Evolutionary conservation across 352 stramenopile species (phyloP).

Genomic region (Pythium phragmiticola): DNA sequence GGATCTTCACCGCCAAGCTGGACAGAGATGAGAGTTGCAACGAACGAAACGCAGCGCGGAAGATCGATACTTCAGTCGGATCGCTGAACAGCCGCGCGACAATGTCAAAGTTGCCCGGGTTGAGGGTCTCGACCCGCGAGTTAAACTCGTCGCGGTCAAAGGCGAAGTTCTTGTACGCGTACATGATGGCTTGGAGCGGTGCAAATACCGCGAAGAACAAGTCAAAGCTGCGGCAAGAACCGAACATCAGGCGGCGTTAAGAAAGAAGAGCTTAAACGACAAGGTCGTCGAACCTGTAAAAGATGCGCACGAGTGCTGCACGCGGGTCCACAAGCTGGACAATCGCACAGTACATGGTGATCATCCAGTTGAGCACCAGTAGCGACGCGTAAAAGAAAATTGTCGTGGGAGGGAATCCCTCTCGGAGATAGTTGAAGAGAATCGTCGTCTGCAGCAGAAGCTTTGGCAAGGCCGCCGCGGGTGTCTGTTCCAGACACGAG

Average conservation of each 20-base stretch:
- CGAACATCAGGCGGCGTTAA: too few species aligned
- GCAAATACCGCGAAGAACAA: slow-evolving; percentile 65
- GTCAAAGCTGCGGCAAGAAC: slow-evolving; percentile 36
- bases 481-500: slow-evolving; percentile 25
- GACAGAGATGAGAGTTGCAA: slow-evolving; percentile 37
- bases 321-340: slow-evolving; percentile 4
- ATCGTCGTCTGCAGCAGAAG: slow-evolving; percentile 48
- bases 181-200: slow-evolving; percentile 40
- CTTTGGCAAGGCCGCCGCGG: slow-evolving; percentile 44
- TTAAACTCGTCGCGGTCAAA: slow-evolving; percentile 40
- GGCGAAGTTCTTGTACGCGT: slow-evolving; percentile 40
- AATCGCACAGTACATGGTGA: slow-evolving; percentile 40
- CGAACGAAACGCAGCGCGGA: slow-evolving; percentile 47
- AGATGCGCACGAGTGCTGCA: slow-evolving; percentile 11
- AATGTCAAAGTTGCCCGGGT: slow-evolving; percentile 34
- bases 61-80: slow-evolving; percentile 37
- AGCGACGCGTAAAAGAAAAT: slow-evolving; percentile 43
- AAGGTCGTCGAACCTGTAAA: slow-evolving; percentile 15
- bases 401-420: slow-evolving; percentile 41
- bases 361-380: slow-evolving; percentile 46
- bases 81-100: slow-evolving; percentile 46
- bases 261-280: too few species aligned
- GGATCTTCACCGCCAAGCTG: slow-evolving; percentile 34
- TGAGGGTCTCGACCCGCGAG: slow-evolving; percentile 33
- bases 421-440: slow-evolving; percentile 38